phyloP scores from a whole-genome alignment of 1,284 basidiomycete species.

The Xerocomus amazonicus region DNA sequence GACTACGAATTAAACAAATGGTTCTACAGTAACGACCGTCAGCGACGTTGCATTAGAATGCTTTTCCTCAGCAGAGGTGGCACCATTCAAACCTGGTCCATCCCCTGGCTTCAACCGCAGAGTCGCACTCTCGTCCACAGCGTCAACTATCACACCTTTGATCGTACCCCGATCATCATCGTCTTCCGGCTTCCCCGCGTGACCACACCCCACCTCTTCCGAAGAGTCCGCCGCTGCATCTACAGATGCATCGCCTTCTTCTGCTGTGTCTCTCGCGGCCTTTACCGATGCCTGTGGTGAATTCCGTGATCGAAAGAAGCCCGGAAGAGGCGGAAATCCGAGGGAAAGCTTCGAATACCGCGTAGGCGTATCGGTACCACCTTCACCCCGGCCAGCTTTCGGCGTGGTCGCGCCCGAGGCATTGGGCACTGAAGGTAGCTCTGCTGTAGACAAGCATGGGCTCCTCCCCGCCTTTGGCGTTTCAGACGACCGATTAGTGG shows the following conservation, averaged over 20 bases:
- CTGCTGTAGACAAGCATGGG: constrained; percentile 25
- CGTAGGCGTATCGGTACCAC: constrained; percentile 26
- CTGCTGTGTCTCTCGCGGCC: constrained; percentile 24
- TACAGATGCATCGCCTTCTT: constrained; percentile 21
- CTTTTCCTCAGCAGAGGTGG: constrained; percentile 26
- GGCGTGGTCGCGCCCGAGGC: constrained; percentile 52
- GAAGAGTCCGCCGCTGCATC: constrained; percentile 6
- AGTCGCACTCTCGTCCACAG: constrained; percentile 19
- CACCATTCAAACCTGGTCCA: constrained; percentile 3
- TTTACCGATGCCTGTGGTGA: constrained; percentile 33
- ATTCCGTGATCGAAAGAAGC: constrained; percentile 59
- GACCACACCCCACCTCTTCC: constrained; percentile 7
- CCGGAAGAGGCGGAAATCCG: constrained; percentile 59
- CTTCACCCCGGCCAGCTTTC: constrained; percentile 33
- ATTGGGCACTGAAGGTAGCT: constrained; percentile 30
- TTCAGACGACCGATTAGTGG: constrained; percentile 23
- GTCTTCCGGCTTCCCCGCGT: constrained; percentile 30
- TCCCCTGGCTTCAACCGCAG: constrained; percentile 14
- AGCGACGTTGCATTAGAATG: constrained; percentile 8
- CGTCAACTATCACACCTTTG: constrained; percentile 39
- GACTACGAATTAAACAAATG: constrained; percentile 16
- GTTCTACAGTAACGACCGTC: constrained; percentile 24
- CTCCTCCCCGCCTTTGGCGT: constrained; percentile 35
- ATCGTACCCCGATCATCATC: constrained; percentile 63
- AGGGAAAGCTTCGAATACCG: constrained; percentile 46